phyloP scores from a whole-genome alignment of 1,284 basidiomycete species.

The Sporisorium exsertum region DNA sequence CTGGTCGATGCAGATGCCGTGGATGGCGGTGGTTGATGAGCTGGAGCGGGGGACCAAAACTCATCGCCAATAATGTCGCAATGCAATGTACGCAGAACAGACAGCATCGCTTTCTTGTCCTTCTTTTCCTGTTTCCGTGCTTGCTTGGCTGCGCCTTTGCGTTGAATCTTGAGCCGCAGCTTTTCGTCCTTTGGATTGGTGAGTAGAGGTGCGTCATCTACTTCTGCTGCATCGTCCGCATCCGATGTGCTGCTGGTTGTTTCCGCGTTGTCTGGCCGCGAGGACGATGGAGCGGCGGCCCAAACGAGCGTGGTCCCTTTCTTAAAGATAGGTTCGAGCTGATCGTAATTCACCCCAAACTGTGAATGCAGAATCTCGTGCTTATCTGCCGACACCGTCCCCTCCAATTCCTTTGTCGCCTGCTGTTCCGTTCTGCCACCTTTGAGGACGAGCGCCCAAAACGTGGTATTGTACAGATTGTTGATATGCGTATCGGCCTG shows the following conservation, averaged over 20 bases:
- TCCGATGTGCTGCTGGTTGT: not conserved
- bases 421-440: conserved; percentile 81
- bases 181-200: conserved; percentile 40
- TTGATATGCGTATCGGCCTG: conserved; percentile 98
- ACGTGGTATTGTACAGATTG: conserved; percentile 94
- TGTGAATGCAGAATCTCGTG: conserved; percentile 87
- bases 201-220: conserved; percentile 6
- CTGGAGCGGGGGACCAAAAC: conserved; percentile 51
- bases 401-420: conserved; percentile 80
- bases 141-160: conserved; percentile 26
- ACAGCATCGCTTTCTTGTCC: conserved; percentile 27
- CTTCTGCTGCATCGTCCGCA: not conserved
- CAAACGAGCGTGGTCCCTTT: conserved; percentile 89
- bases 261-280: not conserved
- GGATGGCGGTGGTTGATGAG: not conserved
- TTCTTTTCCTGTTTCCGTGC: conserved; percentile 38
- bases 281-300: conserved; percentile 36
- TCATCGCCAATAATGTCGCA: conserved; percentile 65
- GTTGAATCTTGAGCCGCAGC: conserved; percentile 22
- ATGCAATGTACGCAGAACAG: conserved; percentile 62
- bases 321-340: conserved; percentile 78
- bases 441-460: conserved; percentile 91
- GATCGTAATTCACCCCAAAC: conserved; percentile 90
- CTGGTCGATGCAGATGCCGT: conserved; percentile 3
- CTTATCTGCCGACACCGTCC: conserved; percentile 87